Evolutionary conservation across 106 monocot genomes (phyloP).

Genomic region (Allium cepa): DNA sequence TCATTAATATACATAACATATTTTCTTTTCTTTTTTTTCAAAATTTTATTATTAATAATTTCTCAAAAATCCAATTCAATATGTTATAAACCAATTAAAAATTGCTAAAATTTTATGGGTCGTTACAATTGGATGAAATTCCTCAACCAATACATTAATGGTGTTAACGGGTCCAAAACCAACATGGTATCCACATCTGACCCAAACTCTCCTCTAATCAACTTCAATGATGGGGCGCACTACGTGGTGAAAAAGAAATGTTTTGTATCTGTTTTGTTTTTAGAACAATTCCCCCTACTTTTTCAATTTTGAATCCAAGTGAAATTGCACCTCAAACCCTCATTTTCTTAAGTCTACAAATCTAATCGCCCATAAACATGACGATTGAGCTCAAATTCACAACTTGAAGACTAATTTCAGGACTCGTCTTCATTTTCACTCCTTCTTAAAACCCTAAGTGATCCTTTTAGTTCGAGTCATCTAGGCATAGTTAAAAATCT

Average conservation of each 20-base stretch:
- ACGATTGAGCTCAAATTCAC: constrained; percentile 1
- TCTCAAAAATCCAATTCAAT: no score
- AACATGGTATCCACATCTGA: constrained; percentile 49
- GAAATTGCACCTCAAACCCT: not conserved
- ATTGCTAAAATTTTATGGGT: no score
- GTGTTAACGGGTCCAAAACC: constrained; percentile 48
- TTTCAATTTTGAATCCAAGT: no score
- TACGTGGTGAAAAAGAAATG: constrained; percentile 14
- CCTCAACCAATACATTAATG: constrained; percentile 62
- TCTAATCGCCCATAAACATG: constrained; percentile 6
- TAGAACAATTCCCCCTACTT: no score
- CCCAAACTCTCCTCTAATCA: constrained; percentile 25
- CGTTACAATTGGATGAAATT: constrained; percentile 81
- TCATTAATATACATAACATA: no score
- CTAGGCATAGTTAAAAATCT: not conserved
- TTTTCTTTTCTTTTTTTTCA: no score
- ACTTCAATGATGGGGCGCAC: constrained; percentile 24
- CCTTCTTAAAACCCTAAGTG: constrained; percentile 21
- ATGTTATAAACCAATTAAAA: no score
- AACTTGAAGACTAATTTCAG: constrained; percentile 13
- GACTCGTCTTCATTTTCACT: constrained; percentile 17
- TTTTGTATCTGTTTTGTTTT: no score
- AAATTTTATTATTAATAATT: no score
- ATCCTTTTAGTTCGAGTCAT: not conserved
- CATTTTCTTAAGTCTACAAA: not conserved